Conservation (phyloP, 257 asterid genomes). For the Oldenlandia corymbosa region DNA sequence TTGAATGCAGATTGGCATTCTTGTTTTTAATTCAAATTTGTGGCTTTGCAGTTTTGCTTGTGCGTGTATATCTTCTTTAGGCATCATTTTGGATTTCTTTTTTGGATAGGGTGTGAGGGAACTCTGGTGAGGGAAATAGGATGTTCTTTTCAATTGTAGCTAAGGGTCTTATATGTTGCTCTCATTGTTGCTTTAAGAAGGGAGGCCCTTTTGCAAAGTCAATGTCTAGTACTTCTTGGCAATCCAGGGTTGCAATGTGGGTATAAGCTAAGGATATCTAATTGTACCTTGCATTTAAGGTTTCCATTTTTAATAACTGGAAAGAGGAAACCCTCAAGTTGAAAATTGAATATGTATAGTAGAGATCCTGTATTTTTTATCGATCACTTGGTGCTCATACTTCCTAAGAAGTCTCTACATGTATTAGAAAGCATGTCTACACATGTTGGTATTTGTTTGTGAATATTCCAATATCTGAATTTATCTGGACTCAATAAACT, state of each 20-base stretch:
- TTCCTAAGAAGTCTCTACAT: neutral
- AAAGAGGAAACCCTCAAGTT: too few relatives aligned
- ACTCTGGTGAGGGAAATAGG: neutral
- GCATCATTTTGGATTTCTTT: too few relatives aligned
- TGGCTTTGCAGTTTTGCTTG: slow-evolving; percentile 1
- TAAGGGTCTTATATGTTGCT: neutral
- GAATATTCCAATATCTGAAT: neutral
- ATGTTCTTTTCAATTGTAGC: neutral
- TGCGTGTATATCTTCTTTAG: neutral
- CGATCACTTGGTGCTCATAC: neutral
- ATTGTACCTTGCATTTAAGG: too few relatives aligned
- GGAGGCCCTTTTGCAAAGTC: neutral
- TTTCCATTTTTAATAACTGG: too few relatives aligned
- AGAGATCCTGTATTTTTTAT: neutral
- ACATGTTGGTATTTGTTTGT: neutral
- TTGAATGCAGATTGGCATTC: neutral
- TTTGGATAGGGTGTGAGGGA: too few relatives aligned
- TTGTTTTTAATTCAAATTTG: neutral
- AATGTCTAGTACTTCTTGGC: neutral
- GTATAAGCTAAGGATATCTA: neutral
- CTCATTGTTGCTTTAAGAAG: neutral
- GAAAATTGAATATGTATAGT: too few relatives aligned
- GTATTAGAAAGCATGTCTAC: slow-evolving; percentile 3
- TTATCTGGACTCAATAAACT: neutral
- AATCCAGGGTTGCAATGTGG: neutral